Base-by-base conservation (phyloP, 768 basidiomycete species). In the Steccherinum ochraceum region DNA sequence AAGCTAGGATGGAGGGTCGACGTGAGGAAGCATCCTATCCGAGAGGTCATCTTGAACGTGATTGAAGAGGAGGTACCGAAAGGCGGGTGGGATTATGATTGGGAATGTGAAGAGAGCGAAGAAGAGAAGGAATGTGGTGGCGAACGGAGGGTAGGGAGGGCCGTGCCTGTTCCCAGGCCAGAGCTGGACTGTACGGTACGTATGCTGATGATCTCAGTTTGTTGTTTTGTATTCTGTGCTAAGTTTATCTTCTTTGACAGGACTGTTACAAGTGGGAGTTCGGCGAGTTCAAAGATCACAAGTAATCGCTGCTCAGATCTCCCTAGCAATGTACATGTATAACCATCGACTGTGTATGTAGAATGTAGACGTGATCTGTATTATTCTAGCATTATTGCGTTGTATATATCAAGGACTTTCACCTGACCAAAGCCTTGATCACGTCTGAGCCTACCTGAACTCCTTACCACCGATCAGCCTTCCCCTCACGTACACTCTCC, bases 251-350 rank as follows among this genome's bases (percentile, higher is more conserved):
- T n/a, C n/a, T n/a, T n/a, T 35, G 45, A 24, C 57, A 89, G 86
- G 87, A 89, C 51, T 89, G 87, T 66, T 83, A 69, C 65, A 85
- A 84, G 58, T 89, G 87, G 87, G 80, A 86, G 52, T 89, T 87
- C 49, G 75, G 77, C 5, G 63, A 73, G 47, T 78, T 68, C 66
- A 70, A 72, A 56, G 55, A 68, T 41, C 21, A 35, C 40, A 48
- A 50, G 23, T 27, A 41, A 43, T 46, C 18, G 19, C 19, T 10
- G 12, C 24, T 46, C 12, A 20, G 45, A 11, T n/a, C n/a, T n/a
- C 43, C 11, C 43, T 10, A 44, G 18, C 18, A 46, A 24, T 24
- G 13, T 46, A 23, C 10, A 46, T 46, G 24, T 18, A 10, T 25
- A 46, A 5, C 45, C 16, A 46, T 5, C 23, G 12, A n/a, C 10